Base-by-base conservation (phyloP, 2,329 filamentous ascomycete species). In the Tolypocladium guangdongense region DNA sequence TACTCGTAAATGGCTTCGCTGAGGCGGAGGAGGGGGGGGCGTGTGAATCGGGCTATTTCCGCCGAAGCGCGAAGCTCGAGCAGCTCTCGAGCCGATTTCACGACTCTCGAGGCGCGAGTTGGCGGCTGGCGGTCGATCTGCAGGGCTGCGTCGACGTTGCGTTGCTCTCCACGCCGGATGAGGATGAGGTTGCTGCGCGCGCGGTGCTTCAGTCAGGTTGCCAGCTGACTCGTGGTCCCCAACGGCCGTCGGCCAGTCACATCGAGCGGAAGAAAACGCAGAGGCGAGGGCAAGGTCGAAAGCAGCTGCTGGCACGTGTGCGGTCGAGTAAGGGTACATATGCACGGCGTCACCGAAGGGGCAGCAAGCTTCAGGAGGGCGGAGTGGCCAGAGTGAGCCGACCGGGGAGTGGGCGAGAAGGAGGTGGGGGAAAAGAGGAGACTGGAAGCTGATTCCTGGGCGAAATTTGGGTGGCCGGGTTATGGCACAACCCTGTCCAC, bases 11-110 rank as follows among this genome's bases (percentile, higher is more conserved):
- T 57, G 58, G 55, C 52, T 52, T 59, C 52, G 52, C 56, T 51
- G 49, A 49, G 48, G 38, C 20, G 38, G 52, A 57, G 52, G 49
- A 52, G 57, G 51, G 60, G 59, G 43, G 27, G 60, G 60, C 24
- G 57, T 57, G 57, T 58, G 56, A 65, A 62, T 67, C 63, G 64
- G 65, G 59, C 60, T 66, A 63, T 68, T 67, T 67, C 63, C 62
- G 62, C 63, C 52, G 60, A 63, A 63, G 63, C 61, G 62, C 54
- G 56, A n/a, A 59, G 54, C 43, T 53, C 52, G 27, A 48, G 41
- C 33, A 46, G 50, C 37, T 52, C 48, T 30, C 56, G 49, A 56
- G 55, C 46, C 46, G 52, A 49, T 22, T 27, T 43, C 20, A 24
- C 39, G 8, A 2, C 12, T 18, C 11, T 43, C 39, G 20, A 16